These are phyloP conservation scores for Eutypella sp. DNA, from an alignment of 2,329 filamentous ascomycete genomes.

Conservation along the genomic window DNA sequence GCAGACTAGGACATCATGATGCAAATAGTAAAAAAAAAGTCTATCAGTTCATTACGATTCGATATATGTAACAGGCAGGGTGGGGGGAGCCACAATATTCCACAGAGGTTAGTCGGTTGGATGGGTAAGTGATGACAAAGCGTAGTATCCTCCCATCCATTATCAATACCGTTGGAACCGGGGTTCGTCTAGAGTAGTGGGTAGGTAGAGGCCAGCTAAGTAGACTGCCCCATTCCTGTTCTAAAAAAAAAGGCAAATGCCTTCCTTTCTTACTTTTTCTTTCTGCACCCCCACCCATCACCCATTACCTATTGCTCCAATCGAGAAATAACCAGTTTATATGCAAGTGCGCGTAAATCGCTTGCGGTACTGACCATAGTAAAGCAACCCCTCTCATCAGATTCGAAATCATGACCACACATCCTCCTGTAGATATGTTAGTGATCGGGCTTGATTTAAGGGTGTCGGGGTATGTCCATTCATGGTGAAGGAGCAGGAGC, in stretches of 20 bases:
- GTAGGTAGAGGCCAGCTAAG: no score
- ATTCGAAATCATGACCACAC: conserved; percentile 57
- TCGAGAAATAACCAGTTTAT: conserved; percentile 11
- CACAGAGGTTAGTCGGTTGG: background rate
- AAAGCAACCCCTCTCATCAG: conserved; percentile 11
- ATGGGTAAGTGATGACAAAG: no score
- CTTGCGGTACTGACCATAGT: conserved; percentile 16
- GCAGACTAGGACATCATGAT: no score
- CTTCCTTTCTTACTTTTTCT: no score
- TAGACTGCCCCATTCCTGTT: no score
- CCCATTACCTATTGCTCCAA: background rate
- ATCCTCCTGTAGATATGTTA: conserved; percentile 53
- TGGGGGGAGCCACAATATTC: no score
- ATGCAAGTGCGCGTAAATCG: conserved; percentile 21
- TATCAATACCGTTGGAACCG: background rate
- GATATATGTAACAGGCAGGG: no score
- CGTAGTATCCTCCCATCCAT: no score
- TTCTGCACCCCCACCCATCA: background rate
- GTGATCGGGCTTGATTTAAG: conserved; percentile 9
- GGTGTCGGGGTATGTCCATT: background rate
- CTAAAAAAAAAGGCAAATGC: no score
- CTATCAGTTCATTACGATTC: background rate
- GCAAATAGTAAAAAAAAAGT: no score
- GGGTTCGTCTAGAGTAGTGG: background rate
- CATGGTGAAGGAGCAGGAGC: no score